Conservation (phyloP, 2,329 filamentous ascomycete species). For the Xylogone sp. region DNA sequence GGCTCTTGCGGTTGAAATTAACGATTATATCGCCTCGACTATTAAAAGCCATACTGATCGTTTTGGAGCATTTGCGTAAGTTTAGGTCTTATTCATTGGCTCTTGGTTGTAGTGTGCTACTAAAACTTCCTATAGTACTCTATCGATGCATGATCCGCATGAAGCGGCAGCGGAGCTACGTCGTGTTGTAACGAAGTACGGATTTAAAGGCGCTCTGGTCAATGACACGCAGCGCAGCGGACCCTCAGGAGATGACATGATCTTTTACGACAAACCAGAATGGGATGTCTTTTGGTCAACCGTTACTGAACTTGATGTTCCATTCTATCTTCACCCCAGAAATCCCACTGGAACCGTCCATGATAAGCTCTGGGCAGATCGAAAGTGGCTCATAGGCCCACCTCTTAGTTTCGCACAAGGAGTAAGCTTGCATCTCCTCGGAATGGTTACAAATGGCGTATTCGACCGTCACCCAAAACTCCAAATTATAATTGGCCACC, state of each 20-base stretch:
- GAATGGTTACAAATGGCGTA: constrained; percentile 46
- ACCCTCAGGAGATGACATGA: constrained; percentile 52
- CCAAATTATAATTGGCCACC: constrained; percentile 43
- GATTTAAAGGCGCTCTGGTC: constrained; percentile 60
- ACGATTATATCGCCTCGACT: constrained; percentile 19
- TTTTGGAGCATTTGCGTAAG: constrained; percentile 44
- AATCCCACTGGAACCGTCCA: constrained; percentile 52
- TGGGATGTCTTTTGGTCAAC: constrained; percentile 61
- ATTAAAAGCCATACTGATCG: constrained; percentile 29
- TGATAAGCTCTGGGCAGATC: constrained; percentile 55
- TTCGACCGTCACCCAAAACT: constrained; percentile 44
- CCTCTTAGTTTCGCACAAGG: constrained; percentile 56
- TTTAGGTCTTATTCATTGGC: not conserved
- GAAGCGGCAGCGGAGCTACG: constrained; percentile 47
- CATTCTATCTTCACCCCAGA: constrained; percentile 59
- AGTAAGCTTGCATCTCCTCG: constrained; percentile 53
- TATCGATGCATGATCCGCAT: constrained; percentile 50
- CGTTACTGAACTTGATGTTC: constrained; percentile 55
- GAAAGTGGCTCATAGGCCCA: constrained; percentile 57
- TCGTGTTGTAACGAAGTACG: constrained; percentile 49
- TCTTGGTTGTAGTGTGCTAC: not conserved
- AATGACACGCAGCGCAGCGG: constrained; percentile 60
- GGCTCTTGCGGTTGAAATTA: constrained; percentile 34
- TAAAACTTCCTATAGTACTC: constrained; percentile 16
- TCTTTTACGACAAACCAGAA: constrained; percentile 60